Percentiles rank a stretch among this genome's conserved stretches.
phyloP scores from a whole-genome alignment of 805 yeast species.

The Lachancea meyersii region DNA sequence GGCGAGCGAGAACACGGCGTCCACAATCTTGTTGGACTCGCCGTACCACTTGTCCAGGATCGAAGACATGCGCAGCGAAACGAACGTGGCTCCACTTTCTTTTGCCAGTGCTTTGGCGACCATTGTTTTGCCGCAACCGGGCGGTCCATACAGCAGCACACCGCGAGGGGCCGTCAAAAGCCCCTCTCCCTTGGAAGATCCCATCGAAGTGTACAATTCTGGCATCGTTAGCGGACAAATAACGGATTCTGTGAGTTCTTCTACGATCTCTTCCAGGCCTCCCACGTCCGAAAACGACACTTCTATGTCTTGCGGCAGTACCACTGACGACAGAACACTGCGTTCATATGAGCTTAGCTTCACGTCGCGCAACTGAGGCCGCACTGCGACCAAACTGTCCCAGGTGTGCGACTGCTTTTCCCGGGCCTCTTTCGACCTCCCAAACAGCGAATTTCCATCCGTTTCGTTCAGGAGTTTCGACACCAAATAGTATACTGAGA shows the following conservation, averaged over 20 bases:
- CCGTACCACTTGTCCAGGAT: slow-evolving; percentile 98
- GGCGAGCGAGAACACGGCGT: slow-evolving; percentile 87
- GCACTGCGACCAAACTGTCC: slow-evolving; percentile 48
- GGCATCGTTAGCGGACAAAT: slow-evolving; percentile 80
- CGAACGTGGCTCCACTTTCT: slow-evolving; percentile 86
- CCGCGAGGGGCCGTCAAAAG: slow-evolving; percentile 91
- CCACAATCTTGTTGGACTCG: slow-evolving; percentile 87
- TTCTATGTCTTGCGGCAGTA: slow-evolving; percentile 76
- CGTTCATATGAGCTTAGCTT: slow-evolving; percentile 67
- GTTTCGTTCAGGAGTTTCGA: slow-evolving; percentile 39
- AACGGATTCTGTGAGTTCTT: slow-evolving; percentile 82
- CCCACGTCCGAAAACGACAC: slow-evolving; percentile 79
- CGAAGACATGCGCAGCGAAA: slow-evolving; percentile 86
- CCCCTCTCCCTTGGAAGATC: slow-evolving; percentile 22
- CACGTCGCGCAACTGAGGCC: slow-evolving; percentile 50
- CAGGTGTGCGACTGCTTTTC: slow-evolving; percentile 52
- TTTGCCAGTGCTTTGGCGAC: slow-evolving; percentile 90
- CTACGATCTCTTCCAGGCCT: slow-evolving; percentile 75
- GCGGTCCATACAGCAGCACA: slow-evolving; percentile 88
- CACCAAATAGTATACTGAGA: slow-evolving; percentile 61
- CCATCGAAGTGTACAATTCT: slow-evolving; percentile 62
- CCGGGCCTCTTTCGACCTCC: slow-evolving; percentile 51
- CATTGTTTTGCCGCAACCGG: slow-evolving; percentile 98
- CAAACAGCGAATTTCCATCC: slow-evolving; percentile 37
- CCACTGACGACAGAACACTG: slow-evolving; percentile 67